phyloP scores from a whole-genome alignment of 768 basidiomycete genomes.

The Tricholoma hemisulphureum region DNA sequence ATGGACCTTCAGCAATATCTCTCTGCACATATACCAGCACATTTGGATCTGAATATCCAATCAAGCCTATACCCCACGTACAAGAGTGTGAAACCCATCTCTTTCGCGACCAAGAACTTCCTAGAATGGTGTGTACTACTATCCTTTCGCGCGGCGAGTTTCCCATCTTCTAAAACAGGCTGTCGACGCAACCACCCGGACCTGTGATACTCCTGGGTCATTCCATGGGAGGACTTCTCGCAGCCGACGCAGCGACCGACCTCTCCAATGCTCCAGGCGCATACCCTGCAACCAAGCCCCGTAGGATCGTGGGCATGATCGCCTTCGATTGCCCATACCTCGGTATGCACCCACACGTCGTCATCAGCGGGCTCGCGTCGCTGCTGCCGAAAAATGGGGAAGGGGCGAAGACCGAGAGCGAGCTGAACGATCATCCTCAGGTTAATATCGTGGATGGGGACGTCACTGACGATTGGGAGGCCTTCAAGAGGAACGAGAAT shows the following conservation, averaged over 20 bases:
- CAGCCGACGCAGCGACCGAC: conserved; percentile 53
- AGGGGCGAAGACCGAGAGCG: conserved; percentile 32
- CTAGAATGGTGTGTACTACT: conserved; percentile 45
- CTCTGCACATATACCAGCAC: conserved; percentile 30
- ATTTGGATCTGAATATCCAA: conserved; percentile 38
- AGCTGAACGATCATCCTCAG: conserved; percentile 42
- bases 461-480: conserved; percentile 52
- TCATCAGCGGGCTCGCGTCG: conserved; percentile 54
- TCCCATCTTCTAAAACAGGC: conserved; percentile 32
- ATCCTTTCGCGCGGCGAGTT: neutral
- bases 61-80: conserved; percentile 60
- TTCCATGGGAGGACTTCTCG: conserved; percentile 62
- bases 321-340: conserved; percentile 60
- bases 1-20: conserved; percentile 50
- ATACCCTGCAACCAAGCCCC: conserved; percentile 29
- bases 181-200: conserved; percentile 52
- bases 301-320: conserved; percentile 51
- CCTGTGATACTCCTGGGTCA: conserved; percentile 56
- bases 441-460: conserved; percentile 44
- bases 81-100: conserved; percentile 54
- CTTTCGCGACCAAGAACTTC: conserved; percentile 50
- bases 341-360: conserved; percentile 63
- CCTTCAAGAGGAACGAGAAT: conserved; percentile 37
- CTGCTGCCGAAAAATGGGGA: conserved; percentile 41
- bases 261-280: conserved; percentile 32